Conservation (phyloP, 2,329 filamentous ascomycete species). For the Epichloe gansuensis region DNA sequence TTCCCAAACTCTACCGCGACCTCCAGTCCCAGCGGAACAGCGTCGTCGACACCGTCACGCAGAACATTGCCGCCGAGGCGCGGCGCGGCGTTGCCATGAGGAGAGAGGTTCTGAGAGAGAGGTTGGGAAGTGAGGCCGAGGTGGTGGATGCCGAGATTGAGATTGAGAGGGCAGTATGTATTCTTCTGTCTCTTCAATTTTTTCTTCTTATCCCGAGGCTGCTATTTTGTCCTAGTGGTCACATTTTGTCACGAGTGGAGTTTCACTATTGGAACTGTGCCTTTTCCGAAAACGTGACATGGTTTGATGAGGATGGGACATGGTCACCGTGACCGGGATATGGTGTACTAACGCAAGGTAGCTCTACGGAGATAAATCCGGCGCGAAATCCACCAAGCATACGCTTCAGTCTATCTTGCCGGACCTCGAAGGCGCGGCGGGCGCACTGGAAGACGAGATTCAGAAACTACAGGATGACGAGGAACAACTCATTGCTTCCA, state of each 20-base stretch:
- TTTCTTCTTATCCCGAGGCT: not conserved
- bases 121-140: slow-evolving; percentile 35
- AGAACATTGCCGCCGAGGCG: slow-evolving; percentile 52
- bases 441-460: slow-evolving; percentile 56
- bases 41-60: slow-evolving; percentile 53
- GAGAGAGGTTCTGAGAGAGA: slow-evolving; percentile 41
- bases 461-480: slow-evolving; percentile 52
- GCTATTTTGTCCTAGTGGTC: not conserved
- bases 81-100: slow-evolving; percentile 45
- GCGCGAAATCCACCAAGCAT: slow-evolving; percentile 40
- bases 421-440: slow-evolving; percentile 54
- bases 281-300: too few species aligned
- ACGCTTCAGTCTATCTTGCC: slow-evolving; percentile 51
- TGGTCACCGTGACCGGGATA: not conserved
- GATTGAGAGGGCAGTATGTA: slow-evolving; percentile 43
- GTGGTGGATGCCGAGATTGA: slow-evolving; percentile 51
- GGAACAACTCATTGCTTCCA: slow-evolving; percentile 41
- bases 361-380: slow-evolving; percentile 41
- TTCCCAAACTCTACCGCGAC: slow-evolving; percentile 64
- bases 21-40: slow-evolving; percentile 61
- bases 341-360: slow-evolving; percentile 19
- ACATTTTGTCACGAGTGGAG: too few species aligned
- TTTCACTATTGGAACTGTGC: too few species aligned
- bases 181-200: not conserved
- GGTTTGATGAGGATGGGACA: too few species aligned